Evolutionary conservation across 2,329 filamentous ascomycete genomes (phyloP), one percentile per base, ranked within the genome.

Genomic region (Neoascochyta sp.): DNA sequence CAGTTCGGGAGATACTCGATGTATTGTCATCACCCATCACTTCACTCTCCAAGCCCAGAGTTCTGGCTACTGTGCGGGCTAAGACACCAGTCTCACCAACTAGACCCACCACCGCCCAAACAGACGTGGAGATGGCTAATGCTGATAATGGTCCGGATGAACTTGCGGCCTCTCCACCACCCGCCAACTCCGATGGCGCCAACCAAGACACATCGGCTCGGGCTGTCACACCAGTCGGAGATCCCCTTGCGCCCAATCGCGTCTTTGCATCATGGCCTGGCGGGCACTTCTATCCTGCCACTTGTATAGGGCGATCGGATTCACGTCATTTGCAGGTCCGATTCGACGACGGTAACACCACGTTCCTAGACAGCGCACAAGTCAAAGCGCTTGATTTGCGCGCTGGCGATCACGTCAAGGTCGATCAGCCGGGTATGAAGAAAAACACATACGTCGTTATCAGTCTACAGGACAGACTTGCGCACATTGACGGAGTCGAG

Each of bases 251-350:
- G 9, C 69, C 70, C 4, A 72, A 74, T 31, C 68, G 78, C 38
- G 68, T 81, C 0, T 68, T 80, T 39, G 76, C 77, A 6, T 64
- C 67, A 16, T 81, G 77, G 68, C 76, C 69, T 41, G 70, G 72
- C 12, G 69, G 64, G 26, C 68, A 69, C 30, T 81, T 73, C 50
- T 79, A 77, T 48, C 75, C 78, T 26, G 78, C 74, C 7, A 75
- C 69, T n/a, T 80, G 71, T 44, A 53, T 78, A 18, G 72, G 70
- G 3, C 60, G 57, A 10, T 60, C 68, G 12, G 53, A 63, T 24
- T 48, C 56, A 3, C 53, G 60, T 8, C 67, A 66, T 16, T 70
- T 72, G 43, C 54, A 62, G 9, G 47, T 73, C 14, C 61, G 63
- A n/a, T 74, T 67, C 29, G 70, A 73, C 38, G 69, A 73, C 36